phyloP scores from a whole-genome alignment of 345 rosid genomes.

The Streptanthus diversifolius region DNA sequence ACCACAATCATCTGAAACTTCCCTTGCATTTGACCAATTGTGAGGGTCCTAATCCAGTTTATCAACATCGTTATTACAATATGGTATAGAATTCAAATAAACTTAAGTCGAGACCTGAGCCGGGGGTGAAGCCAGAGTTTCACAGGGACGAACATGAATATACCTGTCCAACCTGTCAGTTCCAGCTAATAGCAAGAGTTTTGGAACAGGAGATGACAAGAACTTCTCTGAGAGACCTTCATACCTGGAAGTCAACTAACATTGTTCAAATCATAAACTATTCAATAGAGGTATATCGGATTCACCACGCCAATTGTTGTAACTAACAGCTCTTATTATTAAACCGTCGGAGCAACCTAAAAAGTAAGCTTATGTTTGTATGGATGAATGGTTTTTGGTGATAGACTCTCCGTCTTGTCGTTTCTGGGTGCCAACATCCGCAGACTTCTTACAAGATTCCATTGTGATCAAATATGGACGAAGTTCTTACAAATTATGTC shows the following conservation, averaged over 20 bases:
- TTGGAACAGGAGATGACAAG: slow-evolving; percentile 78
- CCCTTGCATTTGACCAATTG: slow-evolving; percentile 99
- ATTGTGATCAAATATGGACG: background rate
- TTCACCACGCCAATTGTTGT: background rate
- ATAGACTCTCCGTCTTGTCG: background rate
- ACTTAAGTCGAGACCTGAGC: background rate
- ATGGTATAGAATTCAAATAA: background rate
- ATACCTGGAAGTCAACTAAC: slow-evolving; percentile 57
- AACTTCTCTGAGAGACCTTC: slow-evolving; percentile 93
- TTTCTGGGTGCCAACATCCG: background rate
- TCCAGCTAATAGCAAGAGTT: slow-evolving; percentile 84
- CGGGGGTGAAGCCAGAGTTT: background rate
- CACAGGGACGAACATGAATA: background rate
- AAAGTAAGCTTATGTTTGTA: background rate
- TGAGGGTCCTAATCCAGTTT: slow-evolving; percentile 54
- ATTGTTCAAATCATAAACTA: background rate
- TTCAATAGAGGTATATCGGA: background rate
- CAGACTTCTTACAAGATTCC: background rate
- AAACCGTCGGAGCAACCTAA: background rate
- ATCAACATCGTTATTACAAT: background rate
- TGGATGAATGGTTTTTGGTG: background rate
- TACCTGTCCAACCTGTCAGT: slow-evolving; percentile 89
- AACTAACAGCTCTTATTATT: background rate
- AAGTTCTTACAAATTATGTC: background rate
- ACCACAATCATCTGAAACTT: slow-evolving; percentile 96